Conservation (phyloP, 208 protist genomes). For the Leishmania arabica region DNA sequence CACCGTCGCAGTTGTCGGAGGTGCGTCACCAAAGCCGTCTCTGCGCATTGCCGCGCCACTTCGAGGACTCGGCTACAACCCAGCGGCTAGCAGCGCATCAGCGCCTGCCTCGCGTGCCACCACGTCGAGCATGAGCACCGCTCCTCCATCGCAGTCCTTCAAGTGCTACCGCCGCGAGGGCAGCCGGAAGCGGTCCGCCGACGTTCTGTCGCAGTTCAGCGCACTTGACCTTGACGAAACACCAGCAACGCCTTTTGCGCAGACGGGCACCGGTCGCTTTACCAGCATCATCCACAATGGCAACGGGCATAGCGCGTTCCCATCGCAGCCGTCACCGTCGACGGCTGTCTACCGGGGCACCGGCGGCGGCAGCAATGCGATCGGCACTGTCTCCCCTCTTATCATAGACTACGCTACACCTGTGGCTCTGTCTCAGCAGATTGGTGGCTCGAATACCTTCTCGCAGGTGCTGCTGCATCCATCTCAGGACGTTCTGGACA, state of each 20-base stretch:
- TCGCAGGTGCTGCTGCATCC: constrained; percentile 43
- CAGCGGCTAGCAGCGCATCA: not conserved
- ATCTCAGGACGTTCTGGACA: constrained; percentile 53
- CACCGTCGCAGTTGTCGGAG: not conserved
- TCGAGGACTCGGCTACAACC: not conserved
- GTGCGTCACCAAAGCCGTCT: constrained; percentile 9
- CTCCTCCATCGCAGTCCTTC: constrained; percentile 9
- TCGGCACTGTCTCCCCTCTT: constrained; percentile 27
- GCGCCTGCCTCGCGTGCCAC: not conserved
- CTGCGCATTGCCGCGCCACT: not conserved
- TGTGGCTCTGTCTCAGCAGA: constrained; percentile 35
- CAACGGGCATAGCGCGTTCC: constrained; percentile 9
- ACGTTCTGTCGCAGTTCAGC: constrained; percentile 70
- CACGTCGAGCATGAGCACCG: not conserved
- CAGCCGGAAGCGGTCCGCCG: constrained; percentile 61
- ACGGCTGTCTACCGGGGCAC: not conserved
- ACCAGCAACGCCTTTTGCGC: constrained; percentile 20
- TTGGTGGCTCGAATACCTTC: constrained; percentile 28
- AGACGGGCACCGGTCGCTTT: constrained; percentile 17
- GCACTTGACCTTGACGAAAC: constrained; percentile 70
- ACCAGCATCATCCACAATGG: constrained; percentile 6
- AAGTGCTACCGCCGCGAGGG: constrained; percentile 45
- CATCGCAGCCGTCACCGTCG: constrained; percentile 33
- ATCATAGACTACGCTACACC: constrained; percentile 37
- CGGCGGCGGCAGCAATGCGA: constrained; percentile 1